phyloP scores from a whole-genome alignment of 2,329 filamentous ascomycete genomes.

The Diaporthe amygdali region DNA sequence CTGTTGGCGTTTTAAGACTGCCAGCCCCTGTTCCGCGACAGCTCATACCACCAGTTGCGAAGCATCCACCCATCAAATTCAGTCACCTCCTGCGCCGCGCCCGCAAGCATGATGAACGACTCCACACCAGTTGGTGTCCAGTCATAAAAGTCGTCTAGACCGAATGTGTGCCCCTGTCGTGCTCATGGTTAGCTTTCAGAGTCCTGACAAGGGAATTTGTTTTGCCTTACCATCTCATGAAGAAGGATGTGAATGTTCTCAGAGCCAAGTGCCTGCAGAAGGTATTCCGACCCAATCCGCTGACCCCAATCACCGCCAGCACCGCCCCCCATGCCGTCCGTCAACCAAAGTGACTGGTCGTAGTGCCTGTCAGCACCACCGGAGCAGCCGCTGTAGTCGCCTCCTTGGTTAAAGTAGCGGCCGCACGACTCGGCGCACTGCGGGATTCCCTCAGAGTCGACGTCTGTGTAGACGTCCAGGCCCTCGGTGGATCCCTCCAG shows the following conservation, averaged over 20 bases:
- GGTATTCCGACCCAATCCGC: slow-evolving; percentile 32
- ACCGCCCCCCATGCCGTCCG: slow-evolving; percentile 48
- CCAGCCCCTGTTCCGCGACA: neutral
- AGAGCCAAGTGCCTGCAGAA: neutral
- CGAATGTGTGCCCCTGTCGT: neutral
- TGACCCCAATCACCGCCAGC: slow-evolving; percentile 54
- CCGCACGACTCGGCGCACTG: slow-evolving; percentile 48
- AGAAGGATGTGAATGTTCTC: neutral
- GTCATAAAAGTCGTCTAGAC: neutral
- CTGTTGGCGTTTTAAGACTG: neutral
- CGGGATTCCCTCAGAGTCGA: slow-evolving; percentile 44
- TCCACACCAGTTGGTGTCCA: neutral
- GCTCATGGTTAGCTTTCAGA: neutral
- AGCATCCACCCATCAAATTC: slow-evolving; percentile 57
- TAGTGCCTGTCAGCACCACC: slow-evolving; percentile 47
- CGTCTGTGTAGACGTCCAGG: slow-evolving; percentile 47
- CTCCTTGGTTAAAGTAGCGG: slow-evolving; percentile 50
- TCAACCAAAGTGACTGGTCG: slow-evolving; percentile 53
- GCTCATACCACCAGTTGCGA: slow-evolving; percentile 48
- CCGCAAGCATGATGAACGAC: slow-evolving; percentile 43
- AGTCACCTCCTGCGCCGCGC: slow-evolving; percentile 45
- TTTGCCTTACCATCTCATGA: neutral
- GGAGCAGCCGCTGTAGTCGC: slow-evolving; percentile 45
- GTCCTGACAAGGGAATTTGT: neutral
- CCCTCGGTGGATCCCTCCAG: slow-evolving; percentile 24